Conservation (phyloP, 768 basidiomycete genomes). For the Suillus cothurnatus region DNA sequence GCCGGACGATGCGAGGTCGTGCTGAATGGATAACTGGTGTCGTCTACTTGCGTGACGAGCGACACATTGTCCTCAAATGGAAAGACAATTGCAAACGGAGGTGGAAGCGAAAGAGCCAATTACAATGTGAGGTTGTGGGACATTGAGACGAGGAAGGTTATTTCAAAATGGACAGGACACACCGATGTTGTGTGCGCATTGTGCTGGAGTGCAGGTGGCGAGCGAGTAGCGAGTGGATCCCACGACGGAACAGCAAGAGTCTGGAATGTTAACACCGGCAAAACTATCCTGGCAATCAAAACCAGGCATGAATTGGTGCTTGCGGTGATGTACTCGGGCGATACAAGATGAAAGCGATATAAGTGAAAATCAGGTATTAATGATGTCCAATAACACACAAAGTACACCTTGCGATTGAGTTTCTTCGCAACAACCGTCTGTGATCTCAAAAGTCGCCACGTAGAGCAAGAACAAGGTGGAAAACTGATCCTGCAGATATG, state of each 20-base stretch:
- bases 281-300: background rate
- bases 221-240: background rate
- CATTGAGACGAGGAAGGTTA: background rate
- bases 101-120: background rate
- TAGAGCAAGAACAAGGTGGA: slow-evolving; percentile 93
- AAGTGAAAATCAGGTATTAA: slow-evolving; percentile 4
- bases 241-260: background rate
- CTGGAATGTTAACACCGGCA: background rate
- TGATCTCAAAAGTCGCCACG: slow-evolving; percentile 73
- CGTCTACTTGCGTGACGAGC: background rate
- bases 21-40: accelerated
- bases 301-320: background rate
- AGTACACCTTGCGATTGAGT: slow-evolving; percentile 4
- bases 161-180: background rate
- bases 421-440: background rate
- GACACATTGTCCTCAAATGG: background rate
- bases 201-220: background rate
- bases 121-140: background rate
- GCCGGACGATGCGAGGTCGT: background rate
- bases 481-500: slow-evolving; percentile 80
- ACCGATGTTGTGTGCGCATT: background rate
- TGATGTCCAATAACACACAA: slow-evolving; percentile 23
- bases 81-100: background rate
- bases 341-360: background rate
- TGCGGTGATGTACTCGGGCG: background rate